These are phyloP conservation scores for Pythium volutum DNA, from an alignment of 352 stramenopile genomes.

Conservation along the genomic window DNA sequence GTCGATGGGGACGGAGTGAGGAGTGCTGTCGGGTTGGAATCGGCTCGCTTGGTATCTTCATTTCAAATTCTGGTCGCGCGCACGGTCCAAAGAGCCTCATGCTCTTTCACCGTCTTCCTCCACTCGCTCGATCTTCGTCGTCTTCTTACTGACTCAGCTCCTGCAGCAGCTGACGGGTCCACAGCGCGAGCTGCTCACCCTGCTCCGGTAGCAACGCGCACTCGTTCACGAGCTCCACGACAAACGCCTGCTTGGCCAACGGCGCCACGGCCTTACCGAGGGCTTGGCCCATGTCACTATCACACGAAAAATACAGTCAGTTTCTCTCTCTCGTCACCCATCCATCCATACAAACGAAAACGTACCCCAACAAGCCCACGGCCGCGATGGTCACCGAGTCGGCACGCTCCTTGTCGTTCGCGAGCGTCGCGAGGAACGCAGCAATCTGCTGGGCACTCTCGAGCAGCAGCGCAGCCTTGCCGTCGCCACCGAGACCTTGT, in stretches of 20 bases:
- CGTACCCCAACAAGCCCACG: constrained; percentile 87
- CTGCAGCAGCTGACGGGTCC: constrained; percentile 77
- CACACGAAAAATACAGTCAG: constrained; percentile 22
- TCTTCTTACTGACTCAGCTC: constrained; percentile 36
- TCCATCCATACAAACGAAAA: constrained; percentile 16
- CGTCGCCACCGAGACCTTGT: constrained; percentile 90
- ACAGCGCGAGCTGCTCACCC: constrained; percentile 64
- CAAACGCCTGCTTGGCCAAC: constrained; percentile 67
- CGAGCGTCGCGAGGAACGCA: constrained; percentile 86
- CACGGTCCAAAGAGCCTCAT: constrained; percentile 10
- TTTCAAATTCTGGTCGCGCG: background rate
- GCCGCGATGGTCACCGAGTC: constrained; percentile 91
- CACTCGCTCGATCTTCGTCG: constrained; percentile 10
- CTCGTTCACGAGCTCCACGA: constrained; percentile 70
- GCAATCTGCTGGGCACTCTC: constrained; percentile 85
- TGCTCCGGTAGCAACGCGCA: constrained; percentile 63
- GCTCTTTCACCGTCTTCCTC: constrained; percentile 29
- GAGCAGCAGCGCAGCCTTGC: constrained; percentile 83
- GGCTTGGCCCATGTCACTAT: constrained; percentile 77
- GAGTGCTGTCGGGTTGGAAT: background rate
- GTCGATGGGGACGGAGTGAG: background rate
- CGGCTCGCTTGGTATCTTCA: background rate
- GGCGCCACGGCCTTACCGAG: constrained; percentile 64
- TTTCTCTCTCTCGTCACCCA: background rate
- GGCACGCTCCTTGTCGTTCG: constrained; percentile 74